These are phyloP conservation scores for Sambucus nigra DNA, from an alignment of 129 eudicot genomes.

Conservation along the genomic window DNA sequence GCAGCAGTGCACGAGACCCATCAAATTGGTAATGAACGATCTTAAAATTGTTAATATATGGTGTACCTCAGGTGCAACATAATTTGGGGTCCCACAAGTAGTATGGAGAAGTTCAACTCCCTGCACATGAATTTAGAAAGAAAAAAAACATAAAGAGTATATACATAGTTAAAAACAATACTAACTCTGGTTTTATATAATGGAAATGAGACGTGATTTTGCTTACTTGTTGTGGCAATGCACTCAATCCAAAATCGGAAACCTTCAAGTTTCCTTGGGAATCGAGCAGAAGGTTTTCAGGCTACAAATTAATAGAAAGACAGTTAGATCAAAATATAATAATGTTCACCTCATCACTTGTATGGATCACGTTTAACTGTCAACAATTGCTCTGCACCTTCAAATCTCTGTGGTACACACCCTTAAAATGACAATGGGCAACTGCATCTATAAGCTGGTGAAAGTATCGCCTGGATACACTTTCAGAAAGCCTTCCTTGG, in stretches of 20 bases:
- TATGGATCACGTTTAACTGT: conserved; percentile 4
- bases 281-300: conserved; percentile 95
- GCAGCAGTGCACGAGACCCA: neutral
- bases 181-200: neutral
- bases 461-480: conserved; percentile 75
- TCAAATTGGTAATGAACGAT: conserved; percentile 6
- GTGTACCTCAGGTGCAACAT: conserved; percentile 95
- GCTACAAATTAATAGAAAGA: conserved; percentile 37
- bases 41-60: neutral
- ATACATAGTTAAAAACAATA: neutral
- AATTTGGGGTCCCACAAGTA: conserved; percentile 97
- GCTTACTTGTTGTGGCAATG: conserved; percentile 84
- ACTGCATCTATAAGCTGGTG: conserved; percentile 98
- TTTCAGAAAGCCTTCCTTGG: conserved; percentile 69
- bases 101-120: conserved; percentile 96
- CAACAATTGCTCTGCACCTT: conserved; percentile 45
- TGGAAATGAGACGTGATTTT: neutral
- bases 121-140: conserved; percentile 30
- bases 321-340: conserved; percentile 9
- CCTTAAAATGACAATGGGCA: conserved; percentile 91
- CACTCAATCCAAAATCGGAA: conserved; percentile 98
- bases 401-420: conserved; percentile 90
- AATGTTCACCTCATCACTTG: neutral
- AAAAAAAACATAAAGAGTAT: neutral
- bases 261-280: conserved; percentile 73